phyloP scores from a whole-genome alignment of 495 filamentous ascomycete genomes.

The Rhizodiscina lignyota region DNA sequence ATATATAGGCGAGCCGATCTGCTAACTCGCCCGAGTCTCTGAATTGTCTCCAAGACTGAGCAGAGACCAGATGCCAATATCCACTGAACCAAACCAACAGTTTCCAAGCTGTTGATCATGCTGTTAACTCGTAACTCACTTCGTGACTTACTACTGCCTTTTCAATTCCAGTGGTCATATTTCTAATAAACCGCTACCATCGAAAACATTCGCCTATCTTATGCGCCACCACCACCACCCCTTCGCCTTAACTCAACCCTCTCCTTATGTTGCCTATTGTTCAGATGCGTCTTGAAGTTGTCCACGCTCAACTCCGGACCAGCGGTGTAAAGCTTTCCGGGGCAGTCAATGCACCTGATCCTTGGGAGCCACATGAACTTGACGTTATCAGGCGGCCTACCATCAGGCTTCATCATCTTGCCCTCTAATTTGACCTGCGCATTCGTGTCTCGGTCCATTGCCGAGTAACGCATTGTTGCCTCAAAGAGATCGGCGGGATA shows the following conservation, averaged over 20 bases:
- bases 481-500: slow-evolving; percentile 74
- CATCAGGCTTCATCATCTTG: slow-evolving; percentile 28
- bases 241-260: slow-evolving; percentile 47
- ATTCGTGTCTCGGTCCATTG: slow-evolving; percentile 51
- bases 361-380: slow-evolving; percentile 67
- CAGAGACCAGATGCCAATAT: no score
- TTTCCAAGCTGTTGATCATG: no score
- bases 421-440: no score
- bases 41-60: no score
- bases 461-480: slow-evolving; percentile 69
- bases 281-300: slow-evolving; percentile 86
- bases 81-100: no score
- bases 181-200: no score
- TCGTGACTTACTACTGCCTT: no score
- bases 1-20: no score
- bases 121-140: no score
- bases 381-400: slow-evolving; percentile 33
- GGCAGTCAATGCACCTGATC: slow-evolving; percentile 80
- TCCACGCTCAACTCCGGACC: slow-evolving; percentile 66
- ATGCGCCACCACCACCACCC: slow-evolving; percentile 6
- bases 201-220: slow-evolving; percentile 1
- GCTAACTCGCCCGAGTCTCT: no score
- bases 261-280: slow-evolving; percentile 60
- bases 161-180: no score
- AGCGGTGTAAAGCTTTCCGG: slow-evolving; percentile 82